Evolutionary conservation across 1,284 basidiomycete genomes (phyloP).

Genomic region (Trichosporon coremiiforme): DNA sequence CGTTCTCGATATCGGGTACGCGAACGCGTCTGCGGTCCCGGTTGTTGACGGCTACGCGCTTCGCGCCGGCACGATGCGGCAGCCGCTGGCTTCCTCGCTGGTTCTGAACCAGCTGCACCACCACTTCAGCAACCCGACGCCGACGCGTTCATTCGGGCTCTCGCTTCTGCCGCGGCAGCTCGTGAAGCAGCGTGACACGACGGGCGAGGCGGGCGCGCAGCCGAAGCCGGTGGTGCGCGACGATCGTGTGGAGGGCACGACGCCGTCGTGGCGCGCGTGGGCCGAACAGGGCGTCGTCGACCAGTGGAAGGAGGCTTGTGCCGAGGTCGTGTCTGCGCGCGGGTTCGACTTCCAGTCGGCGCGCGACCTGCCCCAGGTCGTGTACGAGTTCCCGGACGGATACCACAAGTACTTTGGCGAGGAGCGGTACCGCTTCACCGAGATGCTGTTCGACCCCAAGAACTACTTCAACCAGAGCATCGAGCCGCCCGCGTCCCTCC

Average conservation of each 20-base stretch:
- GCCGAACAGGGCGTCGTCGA: constrained; percentile 82
- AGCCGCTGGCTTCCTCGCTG: constrained; percentile 53
- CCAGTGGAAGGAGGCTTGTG: constrained; percentile 88
- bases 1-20: constrained; percentile 89
- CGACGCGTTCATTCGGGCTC: constrained; percentile 43
- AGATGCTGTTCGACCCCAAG: constrained; percentile 84
- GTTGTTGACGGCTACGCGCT: constrained; percentile 98
- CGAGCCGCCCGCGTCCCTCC: constrained; percentile 46
- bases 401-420: constrained; percentile 81
- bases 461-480: constrained; percentile 64
- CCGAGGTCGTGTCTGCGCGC: constrained; percentile 63
- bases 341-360: constrained; percentile 49
- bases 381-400: constrained; percentile 95
- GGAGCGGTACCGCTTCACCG: constrained; percentile 81
- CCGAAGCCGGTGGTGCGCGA: constrained; percentile 71
- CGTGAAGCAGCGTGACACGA: constrained; percentile 69
- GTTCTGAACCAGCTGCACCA: constrained; percentile 52
- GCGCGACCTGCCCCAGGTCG: constrained; percentile 39
- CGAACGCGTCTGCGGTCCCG: constrained; percentile 85
- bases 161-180: constrained; percentile 73
- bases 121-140: constrained; percentile 44
- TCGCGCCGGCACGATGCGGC: constrained; percentile 66
- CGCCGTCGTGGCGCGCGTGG: constrained; percentile 77
- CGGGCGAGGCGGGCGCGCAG: constrained; percentile 65
- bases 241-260: constrained; percentile 72